Base-by-base conservation (phyloP, 2,329 filamentous ascomycete species). In the Xylariaceae sp. region DNA sequence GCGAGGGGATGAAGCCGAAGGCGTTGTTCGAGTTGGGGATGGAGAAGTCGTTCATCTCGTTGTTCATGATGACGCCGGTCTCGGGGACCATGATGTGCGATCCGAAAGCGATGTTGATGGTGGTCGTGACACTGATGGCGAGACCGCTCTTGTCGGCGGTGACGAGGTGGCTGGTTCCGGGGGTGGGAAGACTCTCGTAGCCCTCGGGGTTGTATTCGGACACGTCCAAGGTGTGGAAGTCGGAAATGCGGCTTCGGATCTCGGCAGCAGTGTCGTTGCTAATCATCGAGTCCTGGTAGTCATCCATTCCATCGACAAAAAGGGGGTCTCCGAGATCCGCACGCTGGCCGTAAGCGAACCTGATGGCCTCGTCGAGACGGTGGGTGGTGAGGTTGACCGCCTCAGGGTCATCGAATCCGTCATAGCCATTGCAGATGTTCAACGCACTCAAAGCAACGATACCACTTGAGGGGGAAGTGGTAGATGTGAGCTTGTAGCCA, bases 71-170 rank as follows among this genome's bases (percentile, higher is more conserved):
- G 49, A 94, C 78, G 2, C 90, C 90, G 0, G 90, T 94, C 69
- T 94, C 89, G 0, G 90, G 90, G 0, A 94, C 84, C 66, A 94
- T 83, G 50, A 95, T 67, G 2, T 82, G 81, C 7, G 85, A 89
- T 9, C 91, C 91, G 66, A 95, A 96, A 1, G 90, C 77, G 6
- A 91, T 77, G 71, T 96, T 96, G 62, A 95, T 77, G 0, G 91
- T 95, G 0, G 89, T 92, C 0, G 91, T 95, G 1, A 92, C 77
- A 0, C 88, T 88, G 53, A 95, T 81, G 7, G 89, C 82, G 65
- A 96, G 73, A 0, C 91, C 91, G 1, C 79, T 82, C 47, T 78
- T 75, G 71, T 96, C 91, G 1, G 86, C 85, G 0, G 85, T 76
- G 0, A 89, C 85, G 1, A 90, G 71, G 51, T 89, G 87, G 1